Percentiles rank a stretch among this genome's conserved stretches.
These are phyloP conservation scores for Vanderwaltozyma polyspora DNA, from an alignment of 805 yeast genomes.

Conservation along the genomic window DNA sequence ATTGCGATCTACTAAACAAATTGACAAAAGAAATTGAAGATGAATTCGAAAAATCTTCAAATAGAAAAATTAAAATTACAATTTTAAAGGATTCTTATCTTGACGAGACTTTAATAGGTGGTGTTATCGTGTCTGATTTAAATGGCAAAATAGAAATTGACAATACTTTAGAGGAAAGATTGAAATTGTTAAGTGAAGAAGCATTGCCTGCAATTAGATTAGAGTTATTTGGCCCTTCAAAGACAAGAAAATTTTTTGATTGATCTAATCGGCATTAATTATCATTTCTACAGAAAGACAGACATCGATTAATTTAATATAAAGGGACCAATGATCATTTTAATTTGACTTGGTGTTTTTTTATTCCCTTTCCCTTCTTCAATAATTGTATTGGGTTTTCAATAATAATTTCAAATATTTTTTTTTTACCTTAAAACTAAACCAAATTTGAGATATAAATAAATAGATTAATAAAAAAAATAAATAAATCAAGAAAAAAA, in stretches of 20 bases:
- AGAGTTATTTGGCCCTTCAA: constrained; percentile 78
- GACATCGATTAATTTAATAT: too few relatives aligned
- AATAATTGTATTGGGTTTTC: too few relatives aligned
- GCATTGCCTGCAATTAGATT: constrained; percentile 88
- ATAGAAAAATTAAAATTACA: constrained; percentile 41
- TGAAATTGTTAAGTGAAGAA: constrained; percentile 66
- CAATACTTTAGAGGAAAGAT: constrained; percentile 92
- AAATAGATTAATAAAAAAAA: too few relatives aligned
- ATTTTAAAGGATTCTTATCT: constrained; percentile 47
- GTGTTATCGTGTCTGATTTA: constrained; percentile 60
- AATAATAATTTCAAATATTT: too few relatives aligned
- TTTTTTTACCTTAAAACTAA: too few relatives aligned
- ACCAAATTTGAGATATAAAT: too few relatives aligned
- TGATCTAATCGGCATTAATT: constrained; percentile 23
- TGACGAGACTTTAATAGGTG: constrained; percentile 59
- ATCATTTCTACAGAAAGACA: too few relatives aligned
- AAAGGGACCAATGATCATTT: too few relatives aligned
- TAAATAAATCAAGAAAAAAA: too few relatives aligned
- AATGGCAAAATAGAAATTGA: constrained; percentile 78
- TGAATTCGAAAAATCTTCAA: constrained; percentile 52
- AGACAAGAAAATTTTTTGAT: constrained; percentile 83
- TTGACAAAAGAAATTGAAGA: constrained; percentile 44
- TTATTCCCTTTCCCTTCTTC: too few relatives aligned
- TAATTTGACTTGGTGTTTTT: too few relatives aligned
- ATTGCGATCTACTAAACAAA: constrained; percentile 30